Base-by-base conservation (phyloP, 805 yeast species). In the Candida argentea region DNA sequence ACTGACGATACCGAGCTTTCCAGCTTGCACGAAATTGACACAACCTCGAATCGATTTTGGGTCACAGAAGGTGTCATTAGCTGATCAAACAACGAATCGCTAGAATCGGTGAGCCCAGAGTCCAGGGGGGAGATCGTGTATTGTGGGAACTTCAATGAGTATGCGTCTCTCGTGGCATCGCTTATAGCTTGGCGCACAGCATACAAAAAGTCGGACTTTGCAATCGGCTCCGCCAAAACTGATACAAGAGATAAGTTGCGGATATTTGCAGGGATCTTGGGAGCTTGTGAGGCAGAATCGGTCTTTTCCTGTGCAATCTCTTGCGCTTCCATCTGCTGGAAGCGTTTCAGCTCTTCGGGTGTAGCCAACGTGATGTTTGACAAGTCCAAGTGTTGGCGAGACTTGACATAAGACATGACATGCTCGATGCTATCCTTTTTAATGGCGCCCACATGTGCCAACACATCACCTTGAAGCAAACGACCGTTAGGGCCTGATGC, bases 401-500 rank as follows among this genome's bases (percentile, higher is more conserved):
- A 52, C 28, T 68, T 60, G 37, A 87, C 53, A 45, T 61, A 76
- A 17, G 70, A 56, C 5, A 81, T 62, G 33, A 87, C 64, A 13
- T 57, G 50, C 12, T 54, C 43, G 14, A 75, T 73, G 5, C 77
- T 56, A 6, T 70, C 74, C 21, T 59, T 43, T 7, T 83, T 55
- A 30, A 87, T 80, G 35, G 69, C 55, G 16, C 97, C 96, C 29
- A 87, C 46, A 48, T 72, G 75, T 0, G 93, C 91, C 39, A 87
- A 65, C 1, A 87, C 89, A 52, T 89, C 98, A 37, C 97, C 97
- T 57, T 81, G 83, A 38, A 89, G 65, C 22, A 89, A 50, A 45
- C 94, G 70, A 6, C 97, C 97, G 32, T 76, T 68, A 16, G 93
- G 93, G 13, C 97, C 98, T 1, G 94, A 67, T 5, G 95, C 93